Evolutionary conservation across 225 moss, liverwort and hornwort species (phyloP), one percentile per base, ranked within the genome.

Genomic region (Ulota crispa): DNA sequence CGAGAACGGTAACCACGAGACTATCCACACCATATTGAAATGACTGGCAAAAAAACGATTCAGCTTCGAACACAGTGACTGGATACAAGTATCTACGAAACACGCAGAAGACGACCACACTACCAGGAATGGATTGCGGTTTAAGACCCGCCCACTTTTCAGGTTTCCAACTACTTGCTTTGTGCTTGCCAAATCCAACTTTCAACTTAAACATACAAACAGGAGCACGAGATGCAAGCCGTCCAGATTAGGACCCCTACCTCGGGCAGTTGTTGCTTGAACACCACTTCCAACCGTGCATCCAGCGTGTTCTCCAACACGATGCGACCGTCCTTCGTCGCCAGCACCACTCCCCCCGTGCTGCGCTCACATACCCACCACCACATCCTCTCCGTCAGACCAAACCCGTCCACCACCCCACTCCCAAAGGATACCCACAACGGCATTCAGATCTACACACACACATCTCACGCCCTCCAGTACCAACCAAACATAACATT

Each of bases 221-320:
- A 45, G 65, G 34, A 21, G 23, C 45, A 45, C 45, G 1, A 14
- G 0, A 45, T 13, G 45, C 45, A 45, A 14, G 14, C 45, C 45
- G 14, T 14, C 45, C 45, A 45, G 45, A 45, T 43, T 43, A 1
- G 11, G 3, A 13, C 13, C 42, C 45, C 20, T 45, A 91, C 89
- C 86, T 91, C 84, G 72, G 93, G 91, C 64, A 93, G 86, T 83
- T 93, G 89, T 86, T 93, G 83, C 88, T 91, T 91, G 81, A 89
- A 93, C 31, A 89, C 85, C 77, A 93, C 90, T 91, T 92, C 92
- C 75, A 91, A 82, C 43, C 92, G 89, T 30, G 92, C 92, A 71
- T 92, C 92, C 41, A 92, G 81, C 14, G 92, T 89, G 64, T 93
- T 93, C 78, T 93, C 93, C 84, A 91, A 85, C 26, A 93, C 83